Evolutionary conservation across 2,329 filamentous ascomycete genomes (phyloP).

Genomic region (Septoria petroselini): DNA sequence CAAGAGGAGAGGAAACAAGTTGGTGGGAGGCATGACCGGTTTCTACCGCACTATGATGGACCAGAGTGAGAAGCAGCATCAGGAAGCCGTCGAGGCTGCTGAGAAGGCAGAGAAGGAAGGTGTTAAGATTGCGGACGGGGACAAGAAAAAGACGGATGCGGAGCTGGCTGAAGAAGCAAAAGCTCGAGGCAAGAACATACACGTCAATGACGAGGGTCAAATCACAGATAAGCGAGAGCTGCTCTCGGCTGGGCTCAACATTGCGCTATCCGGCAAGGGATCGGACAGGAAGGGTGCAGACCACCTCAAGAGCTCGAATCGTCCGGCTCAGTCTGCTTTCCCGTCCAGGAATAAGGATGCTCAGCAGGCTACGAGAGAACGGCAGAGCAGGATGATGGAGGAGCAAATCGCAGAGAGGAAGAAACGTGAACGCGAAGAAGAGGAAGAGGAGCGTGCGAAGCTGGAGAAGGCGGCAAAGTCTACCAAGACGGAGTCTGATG

Average conservation of each 20-base stretch:
- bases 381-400: slow-evolving; percentile 76
- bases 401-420: slow-evolving; percentile 70
- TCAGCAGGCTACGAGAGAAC: slow-evolving; percentile 64
- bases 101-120: slow-evolving; percentile 43
- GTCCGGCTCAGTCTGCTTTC: slow-evolving; percentile 31
- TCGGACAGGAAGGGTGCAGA: slow-evolving; percentile 30
- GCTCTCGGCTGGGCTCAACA: slow-evolving; percentile 70
- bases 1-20: slow-evolving; percentile 63
- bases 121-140: slow-evolving; percentile 33
- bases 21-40: slow-evolving; percentile 60
- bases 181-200: slow-evolving; percentile 60
- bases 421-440: slow-evolving; percentile 67
- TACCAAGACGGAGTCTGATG: slow-evolving; percentile 71
- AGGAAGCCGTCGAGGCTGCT: slow-evolving; percentile 66
- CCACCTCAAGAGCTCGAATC: slow-evolving; percentile 33
- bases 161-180: slow-evolving; percentile 67
- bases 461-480: slow-evolving; percentile 68
- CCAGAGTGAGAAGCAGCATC: slow-evolving; percentile 66
- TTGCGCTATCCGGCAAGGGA: slow-evolving; percentile 46
- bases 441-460: slow-evolving; percentile 63
- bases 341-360: slow-evolving; percentile 37
- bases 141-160: slow-evolving; percentile 49
- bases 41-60: slow-evolving; percentile 75
- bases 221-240: slow-evolving; percentile 82
- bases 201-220: slow-evolving; percentile 77